Conservation (phyloP, 768 basidiomycete species). For the Lyophyllum shimeji region DNA sequence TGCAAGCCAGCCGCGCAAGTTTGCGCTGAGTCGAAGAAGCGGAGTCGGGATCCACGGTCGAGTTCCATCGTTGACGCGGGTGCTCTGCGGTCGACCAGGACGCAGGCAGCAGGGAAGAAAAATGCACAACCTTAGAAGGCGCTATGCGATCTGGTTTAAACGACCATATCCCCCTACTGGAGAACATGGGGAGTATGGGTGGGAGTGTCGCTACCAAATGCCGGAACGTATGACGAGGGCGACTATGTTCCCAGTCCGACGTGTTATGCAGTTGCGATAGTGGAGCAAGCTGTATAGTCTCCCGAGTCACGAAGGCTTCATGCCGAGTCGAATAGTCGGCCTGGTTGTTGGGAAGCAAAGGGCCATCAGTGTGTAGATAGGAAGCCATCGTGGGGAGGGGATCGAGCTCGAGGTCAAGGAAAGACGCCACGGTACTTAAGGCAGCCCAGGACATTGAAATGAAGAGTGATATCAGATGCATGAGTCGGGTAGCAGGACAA, state of each 20-base stretch:
- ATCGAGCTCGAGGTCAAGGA: not conserved
- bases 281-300: not conserved
- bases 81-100: not conserved
- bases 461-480: not conserved
- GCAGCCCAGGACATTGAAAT: not conserved
- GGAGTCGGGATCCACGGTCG: not conserved
- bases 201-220: not conserved
- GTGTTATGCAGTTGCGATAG: not conserved
- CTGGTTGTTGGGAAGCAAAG: not conserved
- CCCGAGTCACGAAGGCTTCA: not conserved
- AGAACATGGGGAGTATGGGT: not conserved
- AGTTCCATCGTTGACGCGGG: not conserved
- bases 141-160: not conserved
- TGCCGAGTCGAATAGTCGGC: not conserved
- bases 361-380: not conserved
- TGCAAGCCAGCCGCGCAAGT: not conserved
- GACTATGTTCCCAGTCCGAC: not conserved
- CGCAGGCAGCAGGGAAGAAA: not conserved
- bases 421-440: not conserved
- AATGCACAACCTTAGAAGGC: not conserved
- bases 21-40: not conserved
- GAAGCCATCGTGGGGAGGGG: not conserved
- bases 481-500: slow-evolving; percentile 11
- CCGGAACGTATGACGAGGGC: not conserved
- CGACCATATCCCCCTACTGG: not conserved